phyloP scores from a whole-genome alignment of 306 rosid genomes.

The Cicer bijugum region DNA sequence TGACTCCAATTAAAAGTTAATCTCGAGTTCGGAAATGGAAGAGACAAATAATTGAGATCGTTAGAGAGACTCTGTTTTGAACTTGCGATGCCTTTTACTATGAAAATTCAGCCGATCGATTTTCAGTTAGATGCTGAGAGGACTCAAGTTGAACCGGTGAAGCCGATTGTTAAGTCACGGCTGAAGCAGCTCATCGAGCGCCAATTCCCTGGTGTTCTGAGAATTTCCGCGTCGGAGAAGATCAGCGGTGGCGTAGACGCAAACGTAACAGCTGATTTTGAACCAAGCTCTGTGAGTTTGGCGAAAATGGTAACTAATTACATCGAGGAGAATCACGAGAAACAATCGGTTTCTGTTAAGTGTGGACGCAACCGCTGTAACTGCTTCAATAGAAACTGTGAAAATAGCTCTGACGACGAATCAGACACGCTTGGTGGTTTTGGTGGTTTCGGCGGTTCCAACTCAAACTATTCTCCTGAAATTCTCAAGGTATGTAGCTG shows the following conservation, averaged over 20 bases:
- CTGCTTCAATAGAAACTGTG: conserved; percentile 67
- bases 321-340: conserved; percentile 81
- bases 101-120: conserved; percentile 88
- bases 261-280: conserved; percentile 54
- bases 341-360: conserved; percentile 45
- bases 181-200: conserved; percentile 78
- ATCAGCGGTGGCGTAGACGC: conserved; percentile 48
- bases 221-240: conserved; percentile 55
- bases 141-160: conserved; percentile 53
- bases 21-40: conserved; percentile 46
- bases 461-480: conserved; percentile 48
- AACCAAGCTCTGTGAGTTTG: conserved; percentile 78
- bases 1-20: conserved; percentile 20
- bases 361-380: conserved; percentile 71
- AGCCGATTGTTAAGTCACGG: conserved; percentile 76
- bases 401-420: conserved; percentile 68
- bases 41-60: conserved; percentile 39
- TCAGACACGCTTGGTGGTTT: conserved; percentile 43
- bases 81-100: conserved; percentile 57
- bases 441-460: conserved; percentile 46
- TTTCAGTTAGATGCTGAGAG: conserved; percentile 52
- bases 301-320: conserved; percentile 85
- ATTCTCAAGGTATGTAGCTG: conserved; percentile 61
- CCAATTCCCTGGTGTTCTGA: conserved; percentile 67
- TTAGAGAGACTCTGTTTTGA: background rate